These are phyloP conservation scores for Fusarium tupiense DNA, from an alignment of 2,329 filamentous ascomycete genomes.

Conservation along the genomic window DNA sequence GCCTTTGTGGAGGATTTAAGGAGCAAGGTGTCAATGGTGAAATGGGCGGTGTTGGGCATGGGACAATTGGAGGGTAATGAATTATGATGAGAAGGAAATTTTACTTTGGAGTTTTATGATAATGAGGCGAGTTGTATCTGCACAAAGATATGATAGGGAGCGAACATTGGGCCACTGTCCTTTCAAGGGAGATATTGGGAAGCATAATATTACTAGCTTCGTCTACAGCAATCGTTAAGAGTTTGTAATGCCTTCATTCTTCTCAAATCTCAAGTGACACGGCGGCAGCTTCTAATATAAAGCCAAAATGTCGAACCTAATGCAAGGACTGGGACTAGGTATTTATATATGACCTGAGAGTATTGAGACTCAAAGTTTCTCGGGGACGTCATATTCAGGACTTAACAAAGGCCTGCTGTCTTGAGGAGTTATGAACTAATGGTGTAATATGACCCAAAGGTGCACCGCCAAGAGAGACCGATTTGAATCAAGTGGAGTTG, in stretches of 20 bases:
- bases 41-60: not conserved
- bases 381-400: no score
- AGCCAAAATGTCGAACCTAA: not conserved
- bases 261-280: not conserved
- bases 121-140: not conserved
- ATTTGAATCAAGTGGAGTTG: not conserved
- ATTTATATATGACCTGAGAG: no score
- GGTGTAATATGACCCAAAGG: not conserved
- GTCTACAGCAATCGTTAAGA: not conserved
- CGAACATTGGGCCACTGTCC: not conserved
- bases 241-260: not conserved
- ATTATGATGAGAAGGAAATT: not conserved
- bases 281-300: not conserved
- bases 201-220: not conserved
- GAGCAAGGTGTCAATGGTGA: not conserved
- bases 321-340: not conserved
- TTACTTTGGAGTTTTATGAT: not conserved
- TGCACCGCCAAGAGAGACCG: not conserved
- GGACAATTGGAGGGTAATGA: not conserved
- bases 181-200: not conserved
- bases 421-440: not conserved
- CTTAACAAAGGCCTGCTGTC: not conserved
- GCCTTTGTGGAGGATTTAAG: constrained; percentile 12
- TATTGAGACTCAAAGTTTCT: not conserved
- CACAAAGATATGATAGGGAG: not conserved